Base-by-base conservation (phyloP, 2,329 filamentous ascomycete species). In the Diaporthe citrichinensis region DNA sequence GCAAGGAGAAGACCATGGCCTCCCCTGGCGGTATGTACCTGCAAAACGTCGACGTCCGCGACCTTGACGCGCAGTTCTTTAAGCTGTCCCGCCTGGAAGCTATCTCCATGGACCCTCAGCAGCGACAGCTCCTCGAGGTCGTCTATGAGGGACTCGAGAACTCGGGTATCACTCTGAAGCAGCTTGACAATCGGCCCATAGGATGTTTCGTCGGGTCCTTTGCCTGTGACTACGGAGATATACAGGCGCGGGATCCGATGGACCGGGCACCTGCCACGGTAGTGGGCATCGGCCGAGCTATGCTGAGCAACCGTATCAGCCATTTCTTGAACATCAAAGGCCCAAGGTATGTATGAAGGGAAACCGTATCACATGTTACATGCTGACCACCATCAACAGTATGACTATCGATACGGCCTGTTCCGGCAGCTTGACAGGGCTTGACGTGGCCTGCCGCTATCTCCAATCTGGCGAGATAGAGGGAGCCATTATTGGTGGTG, bases 381-480 rank as follows among this genome's bases (percentile, higher is more conserved):
- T 44, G 17, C 41, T 44, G 20, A 44, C 17, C 41, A 44, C 41
- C 41, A 44, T 10, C 41, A 20, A 44, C 6, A 82, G 85, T 61
- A 81, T 88, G 78, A 87, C 87, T 1, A 81, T 89, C 4, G 87
- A 90, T 71, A 89, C 88, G 0, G 88, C 86, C 0, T 90, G 88
- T 76, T 88, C 87, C 0, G 84, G 84, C 15, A 85, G 84, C 67
- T 78, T 89, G 2, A 82, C 86, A 0, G 86, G 86, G 0, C 78
- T 90, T 0, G 86, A 90, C 76, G 81, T 85, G 55, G 88, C 84
- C 0, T 81, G 85, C 9, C 80, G 85, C 44, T 83, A 81, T 67
- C 78, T 89, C 5, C 83, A 84, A 0, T 79, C 82, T 2, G 84
- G 84, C 2, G 84, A 87, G 44, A 83, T 80, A 65, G 76, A 78